Evolutionary conservation across 2,329 filamentous ascomycete species (phyloP).

Genomic region (Cladophialophora carrionii): DNA sequence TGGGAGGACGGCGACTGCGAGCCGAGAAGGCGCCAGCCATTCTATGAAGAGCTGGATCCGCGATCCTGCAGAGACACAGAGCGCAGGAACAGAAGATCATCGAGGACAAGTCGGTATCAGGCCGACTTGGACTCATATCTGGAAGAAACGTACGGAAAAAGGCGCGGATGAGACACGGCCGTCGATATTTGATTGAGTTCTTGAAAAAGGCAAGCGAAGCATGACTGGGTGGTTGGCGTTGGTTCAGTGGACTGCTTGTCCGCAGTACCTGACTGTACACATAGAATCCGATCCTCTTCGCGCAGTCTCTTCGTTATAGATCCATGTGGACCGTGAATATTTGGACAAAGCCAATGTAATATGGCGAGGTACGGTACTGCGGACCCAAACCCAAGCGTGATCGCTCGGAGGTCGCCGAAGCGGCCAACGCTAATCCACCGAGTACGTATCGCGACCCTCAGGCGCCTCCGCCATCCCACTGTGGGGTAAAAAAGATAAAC

Average conservation of each 20-base stretch:
- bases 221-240: not conserved
- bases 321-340: too few species aligned
- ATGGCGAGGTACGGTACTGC: not conserved
- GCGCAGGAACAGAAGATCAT: not conserved
- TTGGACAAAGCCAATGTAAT: too few species aligned
- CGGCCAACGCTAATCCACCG: not conserved
- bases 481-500: slow-evolving; percentile 14
- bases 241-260: not conserved
- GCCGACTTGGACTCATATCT: slow-evolving; percentile 23
- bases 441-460: slow-evolving; percentile 6
- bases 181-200: not conserved
- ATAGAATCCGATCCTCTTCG: not conserved
- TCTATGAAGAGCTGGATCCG: not conserved
- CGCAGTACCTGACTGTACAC: too few species aligned
- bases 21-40: not conserved
- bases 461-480: slow-evolving; percentile 2
- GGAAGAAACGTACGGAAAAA: slow-evolving; percentile 17
- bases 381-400: not conserved
- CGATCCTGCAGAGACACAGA: not conserved
- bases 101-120: slow-evolving; percentile 12
- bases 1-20: not conserved
- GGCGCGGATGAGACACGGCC: not conserved
- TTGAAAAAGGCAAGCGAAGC: not conserved
- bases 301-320: not conserved
- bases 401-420: slow-evolving; percentile 4